Evolutionary conservation across 192 early-diverging fungal genomes (phyloP), one percentile per base, ranked within the genome.

Genomic region (Linnemannia zychae): DNA sequence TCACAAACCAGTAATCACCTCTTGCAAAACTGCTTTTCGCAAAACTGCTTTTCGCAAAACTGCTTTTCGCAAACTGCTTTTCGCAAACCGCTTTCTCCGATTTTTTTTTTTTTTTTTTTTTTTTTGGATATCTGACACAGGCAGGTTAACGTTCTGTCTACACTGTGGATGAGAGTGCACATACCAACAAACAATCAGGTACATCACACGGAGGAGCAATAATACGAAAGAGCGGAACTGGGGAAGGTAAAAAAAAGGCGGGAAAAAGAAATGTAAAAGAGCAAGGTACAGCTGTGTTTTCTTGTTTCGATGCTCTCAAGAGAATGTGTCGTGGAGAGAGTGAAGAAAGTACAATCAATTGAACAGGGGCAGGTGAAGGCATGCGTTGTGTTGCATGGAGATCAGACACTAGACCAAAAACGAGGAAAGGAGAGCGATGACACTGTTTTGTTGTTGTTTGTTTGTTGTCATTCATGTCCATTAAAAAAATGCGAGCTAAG

Each of bases 91-190:
- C 57, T 63, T 63, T 63, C 28, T 63, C 57, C 57, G 57, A 31
- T 13, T 65, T 60, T 72, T 31, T 74, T 73, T 53, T 73, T 34
- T 48, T 50, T 72, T 20, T 34, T 72, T 16, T 1, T 34, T 44
- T 17, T 47, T 2, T 22, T 57, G 5, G 52, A 20, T 57, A 20
- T 24, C n/a, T 24, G 7, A 57, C n/a, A 57, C 22, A n/a, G n/a
- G n/a, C n/a, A n/a, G 40, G 4, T 2, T 24, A 13, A 3, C 57
- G 2, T 11, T 24, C 28, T 31, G 28, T 24, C 28, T 31, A 11
- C 9, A 7, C 28, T 63, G 13, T 31, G n/a, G n/a, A 15, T 31
- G 24, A 63, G 57, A 28, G 57, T 63, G 57, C 57, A 63, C 57
- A 63, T 31, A 63, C 57, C 57, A 63, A 31, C 20, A 15, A 52